Base-by-base conservation (phyloP, 2,329 filamentous ascomycete species). In the Colletotrichum sp. region DNA sequence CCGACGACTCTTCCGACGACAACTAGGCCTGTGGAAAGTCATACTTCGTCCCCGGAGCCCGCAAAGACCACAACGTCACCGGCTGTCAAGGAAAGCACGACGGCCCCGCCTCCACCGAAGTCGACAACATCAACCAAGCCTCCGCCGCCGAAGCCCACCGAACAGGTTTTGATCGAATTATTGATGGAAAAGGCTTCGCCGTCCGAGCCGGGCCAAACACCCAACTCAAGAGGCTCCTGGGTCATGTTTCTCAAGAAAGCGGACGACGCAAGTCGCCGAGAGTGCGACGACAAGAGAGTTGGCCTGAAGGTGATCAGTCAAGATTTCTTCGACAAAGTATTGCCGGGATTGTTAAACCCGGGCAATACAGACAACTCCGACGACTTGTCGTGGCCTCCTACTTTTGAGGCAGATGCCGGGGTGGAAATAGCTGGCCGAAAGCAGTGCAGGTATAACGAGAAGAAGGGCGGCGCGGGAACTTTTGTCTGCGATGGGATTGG, bases 11-110 rank as follows among this genome's bases (percentile, higher is more conserved):
- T 43, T 43, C 8, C 9, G 18, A 59, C 24, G 15, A 4, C 43
- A 52, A 52, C n/a, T 13, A 3, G 2, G 0, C n/a, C n/a, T 24
- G 2, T 21, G n/a, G n/a, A 52, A 52, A 52, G 3, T 52, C 0
- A 5, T 13, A 52, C 10, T 13, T 5, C 43, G 43, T 52, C 10
- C 0, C 12, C 10, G 1, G 4, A 7, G 10, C 43, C 43, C 6
- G 43, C 43, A 2, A 7, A 7, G 0, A 52, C 43, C n/a, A 52
- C 43, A 52, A 21, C n/a, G n/a, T 52, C 43, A 52, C 43, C n/a
- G 0, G 43, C 43, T 52, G 43, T 52, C 43, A 24, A 52, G n/a
- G 4, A 52, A 52, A 3, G 1, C 2, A 52, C n/a, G 2, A 52
- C n/a, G 43, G 43, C 2, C 2, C 1, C 43, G 2, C 43, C 43